These are phyloP conservation scores for Osmanthus fragrans DNA, from an alignment of 257 asterid species.

Conservation along the genomic window DNA sequence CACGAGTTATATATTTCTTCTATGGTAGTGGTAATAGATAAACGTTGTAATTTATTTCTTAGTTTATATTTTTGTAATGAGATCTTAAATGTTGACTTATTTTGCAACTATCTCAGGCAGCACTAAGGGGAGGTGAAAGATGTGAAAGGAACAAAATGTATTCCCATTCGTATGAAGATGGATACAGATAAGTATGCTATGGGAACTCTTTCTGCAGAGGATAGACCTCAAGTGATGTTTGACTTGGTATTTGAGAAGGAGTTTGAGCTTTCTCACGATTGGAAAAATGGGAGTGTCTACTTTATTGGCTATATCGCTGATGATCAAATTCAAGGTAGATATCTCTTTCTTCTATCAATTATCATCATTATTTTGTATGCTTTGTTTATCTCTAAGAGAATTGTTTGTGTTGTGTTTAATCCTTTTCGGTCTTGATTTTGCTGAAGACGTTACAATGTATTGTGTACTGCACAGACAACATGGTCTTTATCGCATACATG, in stretches of 20 bases:
- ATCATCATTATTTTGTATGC: not conserved
- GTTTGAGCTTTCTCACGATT: slow-evolving; percentile 81
- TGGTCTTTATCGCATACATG: not conserved
- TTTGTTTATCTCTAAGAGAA: not conserved
- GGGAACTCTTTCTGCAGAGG: slow-evolving; percentile 58
- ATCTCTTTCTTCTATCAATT: not conserved
- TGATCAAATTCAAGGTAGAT: slow-evolving; percentile 9
- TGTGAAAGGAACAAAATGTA: slow-evolving; percentile 36
- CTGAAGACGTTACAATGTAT: no score
- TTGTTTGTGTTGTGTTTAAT: not conserved
- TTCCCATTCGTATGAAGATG: slow-evolving; percentile 51
- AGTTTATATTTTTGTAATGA: not conserved
- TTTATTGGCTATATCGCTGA: slow-evolving; percentile 55
- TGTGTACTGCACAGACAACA: not conserved
- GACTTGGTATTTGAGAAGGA: slow-evolving; percentile 68
- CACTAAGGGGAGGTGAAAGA: slow-evolving; percentile 67
- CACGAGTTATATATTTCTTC: no score
- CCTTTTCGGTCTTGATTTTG: not conserved
- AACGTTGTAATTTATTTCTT: not conserved
- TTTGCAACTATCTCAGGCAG: slow-evolving; percentile 38
- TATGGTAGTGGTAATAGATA: no score
- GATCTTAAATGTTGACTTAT: not conserved
- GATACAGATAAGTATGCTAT: slow-evolving; percentile 37
- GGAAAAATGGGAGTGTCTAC: slow-evolving; percentile 62
- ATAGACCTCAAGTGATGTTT: slow-evolving; percentile 52